Evolutionary conservation across 257 asterid genomes (phyloP), one percentile per base, ranked within the genome.

Genomic region (Rhazya stricta): DNA sequence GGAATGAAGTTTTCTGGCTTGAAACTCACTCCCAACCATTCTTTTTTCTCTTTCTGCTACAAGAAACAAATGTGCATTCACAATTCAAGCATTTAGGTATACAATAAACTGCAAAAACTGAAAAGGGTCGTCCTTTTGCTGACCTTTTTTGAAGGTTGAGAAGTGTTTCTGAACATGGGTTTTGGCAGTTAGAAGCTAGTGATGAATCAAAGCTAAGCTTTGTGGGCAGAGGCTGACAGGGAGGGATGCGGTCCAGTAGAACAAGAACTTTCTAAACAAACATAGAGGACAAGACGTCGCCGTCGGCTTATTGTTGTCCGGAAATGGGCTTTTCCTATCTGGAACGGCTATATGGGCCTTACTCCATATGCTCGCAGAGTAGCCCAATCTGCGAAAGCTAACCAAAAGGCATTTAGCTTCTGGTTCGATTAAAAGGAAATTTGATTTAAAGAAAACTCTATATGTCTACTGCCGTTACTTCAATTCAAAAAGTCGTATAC

Each of bases 1-100:
- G 99, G 99, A 11, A 94, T 78, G 86, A 94, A 94, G 67, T 94
- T 92, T 74, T 89, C 97, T 41, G 97, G 89, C 97, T 77, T 88
- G 91, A 94, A 94, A 83, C 96, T 87, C 80, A 81, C 92, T 75
- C 92, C 96, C 45, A 90, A 42, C 93, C 93, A 80, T 87, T 87
- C 91, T 67, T 69, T 84, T 79, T 86, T 90, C 79, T 88, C 84
- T 73, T 87, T 90, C 82, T 85, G 83, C 89, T 43, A 72, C 82
- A 72, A 57, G 19, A 60, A 72, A 56, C 23, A 36, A 57, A 53
- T 46, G 57, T 50, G 41, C 19, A 70, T 46, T 23, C 61, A 80
- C 61, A 32, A 29, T 29, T 9, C 29, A 34, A 37, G 37, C 34
- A 41, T 18, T 51, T 13, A 23, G 16, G 5, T 6, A 13, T 12